Conservation (phyloP, 2,329 filamentous ascomycete species). For the Sclerotinia trifoliorum region DNA sequence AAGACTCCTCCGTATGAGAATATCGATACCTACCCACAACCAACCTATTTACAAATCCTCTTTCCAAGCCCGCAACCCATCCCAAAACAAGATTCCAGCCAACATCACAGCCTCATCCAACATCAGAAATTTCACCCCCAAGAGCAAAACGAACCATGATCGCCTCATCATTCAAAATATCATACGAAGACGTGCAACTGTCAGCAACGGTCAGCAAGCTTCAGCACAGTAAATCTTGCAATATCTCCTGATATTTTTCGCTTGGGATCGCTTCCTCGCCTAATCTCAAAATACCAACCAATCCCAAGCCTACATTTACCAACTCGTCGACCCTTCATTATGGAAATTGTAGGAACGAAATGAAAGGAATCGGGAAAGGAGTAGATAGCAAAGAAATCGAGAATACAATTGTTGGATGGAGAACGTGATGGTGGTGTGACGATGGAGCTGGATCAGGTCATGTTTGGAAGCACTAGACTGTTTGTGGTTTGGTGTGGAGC, state of each 20-base stretch:
- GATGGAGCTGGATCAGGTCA: neutral
- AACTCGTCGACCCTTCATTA: neutral
- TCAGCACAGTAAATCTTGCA: no score
- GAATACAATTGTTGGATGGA: neutral
- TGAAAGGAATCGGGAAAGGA: neutral
- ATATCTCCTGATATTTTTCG: constrained; percentile 10
- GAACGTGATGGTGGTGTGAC: constrained; percentile 3
- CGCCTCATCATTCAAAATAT: neutral
- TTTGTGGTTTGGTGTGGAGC: neutral
- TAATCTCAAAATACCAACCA: neutral
- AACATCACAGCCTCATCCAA: neutral
- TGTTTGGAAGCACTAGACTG: neutral
- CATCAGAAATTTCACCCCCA: neutral
- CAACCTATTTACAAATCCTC: neutral
- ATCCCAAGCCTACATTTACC: neutral
- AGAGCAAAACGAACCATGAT: neutral
- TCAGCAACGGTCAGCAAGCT: neutral
- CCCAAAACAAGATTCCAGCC: neutral
- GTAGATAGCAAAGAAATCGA: neutral
- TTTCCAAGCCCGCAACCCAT: neutral
- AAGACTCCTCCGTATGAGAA: neutral
- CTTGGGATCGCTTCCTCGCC: constrained; percentile 1
- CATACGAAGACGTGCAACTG: neutral
- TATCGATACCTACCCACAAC: neutral
- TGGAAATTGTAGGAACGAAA: neutral